phyloP scores from a whole-genome alignment of 1,284 basidiomycete genomes.

The Neotropicomus parvogracilis region DNA sequence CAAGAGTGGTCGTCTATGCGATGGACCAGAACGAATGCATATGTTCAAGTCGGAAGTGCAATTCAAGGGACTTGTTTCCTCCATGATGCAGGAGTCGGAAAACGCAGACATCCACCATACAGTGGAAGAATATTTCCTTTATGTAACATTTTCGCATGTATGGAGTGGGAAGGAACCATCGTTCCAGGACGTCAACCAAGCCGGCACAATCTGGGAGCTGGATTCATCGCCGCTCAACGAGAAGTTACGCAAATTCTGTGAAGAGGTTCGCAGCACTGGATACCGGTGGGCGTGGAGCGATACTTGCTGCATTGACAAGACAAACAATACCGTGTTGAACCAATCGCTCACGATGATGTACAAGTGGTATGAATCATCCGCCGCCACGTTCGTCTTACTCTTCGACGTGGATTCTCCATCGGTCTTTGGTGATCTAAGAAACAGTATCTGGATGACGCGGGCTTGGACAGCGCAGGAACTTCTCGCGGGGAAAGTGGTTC shows the following conservation, averaged over 20 bases:
- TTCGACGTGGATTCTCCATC: background rate
- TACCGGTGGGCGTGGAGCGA: slow-evolving; percentile 11
- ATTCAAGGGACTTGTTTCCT: slow-evolving; percentile 6
- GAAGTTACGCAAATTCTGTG: slow-evolving; percentile 6
- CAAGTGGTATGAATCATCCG: slow-evolving; percentile 3
- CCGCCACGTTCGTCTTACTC: background rate
- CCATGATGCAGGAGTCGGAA: background rate
- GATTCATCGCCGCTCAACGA: background rate
- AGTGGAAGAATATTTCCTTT: slow-evolving; percentile 9
- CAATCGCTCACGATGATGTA: slow-evolving; percentile 7
- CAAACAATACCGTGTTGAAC: slow-evolving; percentile 3
- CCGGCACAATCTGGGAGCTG: background rate
- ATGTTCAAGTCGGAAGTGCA: slow-evolving; percentile 8
- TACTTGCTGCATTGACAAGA: slow-evolving; percentile 11
- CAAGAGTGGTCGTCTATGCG: slow-evolving; percentile 9
- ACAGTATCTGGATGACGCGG: slow-evolving; percentile 11
- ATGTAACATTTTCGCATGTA: slow-evolving; percentile 15
- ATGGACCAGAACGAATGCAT: background rate
- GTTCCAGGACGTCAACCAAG: slow-evolving; percentile 7
- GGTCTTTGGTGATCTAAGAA: background rate
- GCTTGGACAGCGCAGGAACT: slow-evolving; percentile 13
- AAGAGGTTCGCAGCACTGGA: background rate
- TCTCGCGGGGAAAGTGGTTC: slow-evolving; percentile 10
- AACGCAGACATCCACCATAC: background rate
- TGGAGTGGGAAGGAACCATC: slow-evolving; percentile 6